These are phyloP conservation scores for Periconia sp. DNA, from an alignment of 2,329 filamentous ascomycete species.

Conservation along the genomic window DNA sequence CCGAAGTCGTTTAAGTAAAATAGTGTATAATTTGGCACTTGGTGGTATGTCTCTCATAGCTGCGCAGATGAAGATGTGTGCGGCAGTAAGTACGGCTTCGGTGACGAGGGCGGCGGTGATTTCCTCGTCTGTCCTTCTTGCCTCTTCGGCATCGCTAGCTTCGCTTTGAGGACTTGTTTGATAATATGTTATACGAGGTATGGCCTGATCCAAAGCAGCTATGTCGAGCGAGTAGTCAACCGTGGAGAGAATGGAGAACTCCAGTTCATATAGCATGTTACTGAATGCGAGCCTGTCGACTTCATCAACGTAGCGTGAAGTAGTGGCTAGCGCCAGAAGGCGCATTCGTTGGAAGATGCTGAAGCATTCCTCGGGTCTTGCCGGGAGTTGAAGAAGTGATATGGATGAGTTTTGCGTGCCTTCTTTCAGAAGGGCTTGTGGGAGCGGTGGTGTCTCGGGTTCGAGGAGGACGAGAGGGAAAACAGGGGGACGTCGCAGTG, in stretches of 20 bases:
- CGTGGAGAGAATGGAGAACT: conserved; percentile 21
- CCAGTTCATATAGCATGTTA: conserved; percentile 25
- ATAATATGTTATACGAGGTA: conserved; percentile 1
- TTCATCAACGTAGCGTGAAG: conserved; percentile 13
- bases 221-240: conserved; percentile 21
- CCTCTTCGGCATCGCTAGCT: conserved; percentile 9
- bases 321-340: conserved; percentile 22
- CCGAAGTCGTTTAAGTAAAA: conserved; percentile 16
- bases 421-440: conserved; percentile 20
- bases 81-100: conserved; percentile 19
- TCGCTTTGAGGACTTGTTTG: conserved; percentile 11
- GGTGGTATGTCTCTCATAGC: conserved; percentile 21
- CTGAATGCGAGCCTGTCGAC: conserved; percentile 18
- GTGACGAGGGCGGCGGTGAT: conserved; percentile 3
- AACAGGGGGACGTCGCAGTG: conserved; percentile 18
- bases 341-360: conserved; percentile 30
- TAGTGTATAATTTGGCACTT: conserved; percentile 23
- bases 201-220: conserved; percentile 12
- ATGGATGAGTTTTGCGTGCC: conserved; percentile 25
- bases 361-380: conserved; percentile 23
- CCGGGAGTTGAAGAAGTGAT: conserved; percentile 22
- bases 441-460: conserved; percentile 17
- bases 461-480: conserved; percentile 22
- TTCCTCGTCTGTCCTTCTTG: background rate
- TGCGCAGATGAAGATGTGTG: conserved; percentile 27